A percentile compares a stretch with the other conserved stretches of the same genome.
phyloP scores from a whole-genome alignment of 495 filamentous ascomycete genomes.

The Neurospora sp. region DNA sequence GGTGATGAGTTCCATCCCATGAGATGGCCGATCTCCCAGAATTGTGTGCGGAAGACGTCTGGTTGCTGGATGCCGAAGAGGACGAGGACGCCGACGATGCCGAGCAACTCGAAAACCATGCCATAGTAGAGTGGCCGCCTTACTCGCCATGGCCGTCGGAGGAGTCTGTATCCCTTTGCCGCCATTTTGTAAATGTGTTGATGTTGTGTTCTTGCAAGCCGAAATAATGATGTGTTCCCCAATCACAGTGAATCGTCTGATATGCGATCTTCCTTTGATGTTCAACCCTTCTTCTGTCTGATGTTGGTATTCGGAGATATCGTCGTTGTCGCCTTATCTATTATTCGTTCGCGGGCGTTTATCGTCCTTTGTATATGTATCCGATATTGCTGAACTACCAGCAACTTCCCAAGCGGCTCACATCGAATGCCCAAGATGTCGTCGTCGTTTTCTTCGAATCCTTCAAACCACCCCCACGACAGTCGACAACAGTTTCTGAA shows the following conservation, averaged over 20 bases:
- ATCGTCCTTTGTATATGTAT: background rate
- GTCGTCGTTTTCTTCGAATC: background rate
- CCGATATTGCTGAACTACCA: background rate
- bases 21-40: slow-evolving; percentile 75
- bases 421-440: background rate
- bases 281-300: background rate
- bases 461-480: background rate
- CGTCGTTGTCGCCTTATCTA: background rate
- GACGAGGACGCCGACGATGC: slow-evolving; percentile 61
- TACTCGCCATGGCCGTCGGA: slow-evolving; percentile 52
- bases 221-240: background rate
- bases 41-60: slow-evolving; percentile 62
- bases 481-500: background rate
- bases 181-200: slow-evolving; percentile 21
- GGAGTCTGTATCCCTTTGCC: slow-evolving; percentile 24
- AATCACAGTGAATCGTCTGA: background rate
- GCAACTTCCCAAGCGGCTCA: background rate
- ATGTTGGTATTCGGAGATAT: background rate
- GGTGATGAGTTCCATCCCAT: slow-evolving; percentile 80
- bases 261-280: background rate
- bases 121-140: slow-evolving; percentile 53
- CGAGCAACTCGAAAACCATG: slow-evolving; percentile 57
- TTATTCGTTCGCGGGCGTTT: background rate
- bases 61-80: slow-evolving; percentile 76
- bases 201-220: background rate